Percentiles rank a stretch among this genome's conserved stretches.
phyloP scores from a whole-genome alignment of 352 stramenopile species.

The Blastocystis sp. region DNA sequence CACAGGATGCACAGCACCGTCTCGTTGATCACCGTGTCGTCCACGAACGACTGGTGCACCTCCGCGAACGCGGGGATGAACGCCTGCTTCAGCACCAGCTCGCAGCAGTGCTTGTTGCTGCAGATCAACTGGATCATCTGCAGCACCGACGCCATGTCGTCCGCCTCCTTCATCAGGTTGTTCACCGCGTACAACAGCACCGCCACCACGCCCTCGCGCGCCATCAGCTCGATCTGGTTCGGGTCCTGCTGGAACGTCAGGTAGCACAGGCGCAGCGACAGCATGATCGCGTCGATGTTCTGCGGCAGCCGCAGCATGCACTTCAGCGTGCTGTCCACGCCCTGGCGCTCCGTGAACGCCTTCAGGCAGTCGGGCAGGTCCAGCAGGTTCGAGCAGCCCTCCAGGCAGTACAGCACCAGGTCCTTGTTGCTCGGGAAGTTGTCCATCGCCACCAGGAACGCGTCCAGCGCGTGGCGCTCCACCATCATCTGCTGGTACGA shows the following conservation, averaged over 20 bases:
- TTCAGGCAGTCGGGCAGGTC: constrained; percentile 25
- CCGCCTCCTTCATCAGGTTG: constrained; percentile 10
- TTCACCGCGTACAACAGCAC: constrained; percentile 55
- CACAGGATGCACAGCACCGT: constrained; percentile 63
- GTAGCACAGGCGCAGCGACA: constrained; percentile 60
- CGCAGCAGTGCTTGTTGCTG: constrained; percentile 58
- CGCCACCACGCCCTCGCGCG: constrained; percentile 31
- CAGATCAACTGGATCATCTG: constrained; percentile 70
- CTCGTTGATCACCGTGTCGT: constrained; percentile 60
- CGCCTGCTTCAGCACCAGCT: constrained; percentile 45
- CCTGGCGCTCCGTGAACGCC: constrained; percentile 37
- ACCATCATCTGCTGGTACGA: constrained; percentile 52
- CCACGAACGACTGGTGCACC: constrained; percentile 37
- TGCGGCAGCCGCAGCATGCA: constrained; percentile 64
- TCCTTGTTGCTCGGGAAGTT: constrained; percentile 64
- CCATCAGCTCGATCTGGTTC: constrained; percentile 62
- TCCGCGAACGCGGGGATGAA: constrained; percentile 53
- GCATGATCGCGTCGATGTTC: constrained; percentile 67
- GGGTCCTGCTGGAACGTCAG: constrained; percentile 53
- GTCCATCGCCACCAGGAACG: constrained; percentile 60
- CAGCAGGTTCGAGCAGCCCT: constrained; percentile 43
- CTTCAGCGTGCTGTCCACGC: constrained; percentile 34
- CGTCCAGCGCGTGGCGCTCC: constrained; percentile 28
- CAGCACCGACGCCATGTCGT: constrained; percentile 65
- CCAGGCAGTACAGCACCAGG: constrained; percentile 68